Conservation (phyloP, 768 basidiomycete genomes). For the Pulveroboletus sp. region DNA sequence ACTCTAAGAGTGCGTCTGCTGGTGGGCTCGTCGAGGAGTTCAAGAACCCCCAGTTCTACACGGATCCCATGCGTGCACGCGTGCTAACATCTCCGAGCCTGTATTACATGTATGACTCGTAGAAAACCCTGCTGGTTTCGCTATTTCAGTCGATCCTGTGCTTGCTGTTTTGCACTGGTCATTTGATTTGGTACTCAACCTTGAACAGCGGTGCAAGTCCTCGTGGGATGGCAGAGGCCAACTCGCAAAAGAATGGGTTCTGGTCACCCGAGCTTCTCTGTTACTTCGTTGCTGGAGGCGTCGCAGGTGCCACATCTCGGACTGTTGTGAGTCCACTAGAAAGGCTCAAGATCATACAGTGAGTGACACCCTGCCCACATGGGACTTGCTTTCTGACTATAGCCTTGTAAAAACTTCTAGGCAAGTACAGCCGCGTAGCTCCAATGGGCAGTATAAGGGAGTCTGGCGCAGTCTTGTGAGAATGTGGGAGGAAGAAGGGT, state of each 20-base stretch:
- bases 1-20: background rate
- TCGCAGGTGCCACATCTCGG: constrained; percentile 65
- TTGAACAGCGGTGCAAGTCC: constrained; percentile 3
- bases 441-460: constrained; percentile 69
- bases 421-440: constrained; percentile 78
- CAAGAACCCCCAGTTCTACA: too few species aligned
- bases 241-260: constrained; percentile 26
- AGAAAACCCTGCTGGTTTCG: background rate
- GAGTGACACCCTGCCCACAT: constrained; percentile 28
- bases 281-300: constrained; percentile 53
- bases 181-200: background rate
- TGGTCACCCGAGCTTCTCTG: constrained; percentile 32
- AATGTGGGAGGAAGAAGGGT: constrained; percentile 91
- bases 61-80: too few species aligned
- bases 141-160: constrained; percentile 12
- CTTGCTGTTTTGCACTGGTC: background rate
- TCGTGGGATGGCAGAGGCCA: constrained; percentile 21
- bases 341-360: constrained; percentile 96
- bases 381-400: background rate
- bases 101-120: background rate
- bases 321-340: constrained; percentile 93
- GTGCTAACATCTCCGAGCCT: background rate
- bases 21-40: too few species aligned
- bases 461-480: constrained; percentile 79
- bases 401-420: constrained; percentile 35